Conservation (phyloP, 2,329 filamentous ascomycete species). For the Malbranchea cinnamomea region DNA sequence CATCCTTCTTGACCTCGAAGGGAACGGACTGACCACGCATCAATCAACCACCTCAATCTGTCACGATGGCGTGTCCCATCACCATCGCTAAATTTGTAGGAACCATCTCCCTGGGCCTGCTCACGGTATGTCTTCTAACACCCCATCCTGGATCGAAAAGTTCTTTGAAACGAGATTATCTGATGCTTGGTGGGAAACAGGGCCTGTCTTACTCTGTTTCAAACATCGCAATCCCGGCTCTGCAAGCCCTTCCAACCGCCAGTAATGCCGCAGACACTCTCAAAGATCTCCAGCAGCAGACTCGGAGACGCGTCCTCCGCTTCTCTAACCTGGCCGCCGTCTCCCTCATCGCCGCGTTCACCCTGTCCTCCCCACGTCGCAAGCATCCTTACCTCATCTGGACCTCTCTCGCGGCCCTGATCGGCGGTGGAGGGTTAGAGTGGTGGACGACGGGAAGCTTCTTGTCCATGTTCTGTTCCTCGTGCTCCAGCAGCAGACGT, state of each 20-base stretch:
- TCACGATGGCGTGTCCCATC: constrained; percentile 51
- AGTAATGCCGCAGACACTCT: constrained; percentile 56
- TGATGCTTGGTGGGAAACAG: constrained; percentile 32
- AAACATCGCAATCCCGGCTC: constrained; percentile 60
- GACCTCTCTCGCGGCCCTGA: constrained; percentile 49
- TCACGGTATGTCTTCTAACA: constrained; percentile 52
- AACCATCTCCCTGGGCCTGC: constrained; percentile 70
- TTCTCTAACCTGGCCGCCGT: constrained; percentile 55
- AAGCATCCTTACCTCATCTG: constrained; percentile 86
- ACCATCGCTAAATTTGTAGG: constrained; percentile 84
- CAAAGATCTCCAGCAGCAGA: constrained; percentile 47
- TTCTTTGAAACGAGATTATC: not conserved
- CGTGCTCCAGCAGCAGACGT: constrained; percentile 1
- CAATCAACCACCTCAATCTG: constrained; percentile 1
- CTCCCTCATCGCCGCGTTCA: constrained; percentile 63
- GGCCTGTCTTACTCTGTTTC: constrained; percentile 79
- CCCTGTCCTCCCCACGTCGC: constrained; percentile 55
- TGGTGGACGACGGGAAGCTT: constrained; percentile 40
- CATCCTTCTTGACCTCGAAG: not conserved
- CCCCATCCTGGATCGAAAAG: constrained; percentile 5
- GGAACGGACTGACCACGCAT: not conserved
- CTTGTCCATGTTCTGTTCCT: not conserved
- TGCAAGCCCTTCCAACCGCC: constrained; percentile 68
- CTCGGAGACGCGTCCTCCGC: constrained; percentile 49
- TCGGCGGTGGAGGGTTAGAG: constrained; percentile 42